These are phyloP conservation scores for Nelumbo lutea DNA, from an alignment of 164 flowering plant genomes.

Conservation along the genomic window DNA sequence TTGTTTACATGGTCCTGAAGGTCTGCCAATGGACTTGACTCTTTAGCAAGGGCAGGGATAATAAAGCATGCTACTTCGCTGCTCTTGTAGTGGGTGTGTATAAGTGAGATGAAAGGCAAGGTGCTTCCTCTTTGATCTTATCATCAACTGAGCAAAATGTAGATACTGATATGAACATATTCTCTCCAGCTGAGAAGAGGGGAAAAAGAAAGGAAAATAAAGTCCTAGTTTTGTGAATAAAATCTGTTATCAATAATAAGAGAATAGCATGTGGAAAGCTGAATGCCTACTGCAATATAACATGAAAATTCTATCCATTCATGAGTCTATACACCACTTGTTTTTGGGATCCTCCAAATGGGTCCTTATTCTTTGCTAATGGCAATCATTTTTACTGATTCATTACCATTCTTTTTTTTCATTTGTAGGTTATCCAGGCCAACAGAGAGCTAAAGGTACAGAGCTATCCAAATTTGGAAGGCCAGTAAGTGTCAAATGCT, in stretches of 20 bases:
- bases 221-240: no score
- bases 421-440: constrained; percentile 65
- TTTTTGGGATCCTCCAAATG: not conserved
- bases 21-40: no score
- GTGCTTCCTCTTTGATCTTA: not conserved
- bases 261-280: no score
- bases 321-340: no score
- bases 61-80: not conserved
- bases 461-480: constrained; percentile 78
- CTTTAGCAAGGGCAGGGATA: no score
- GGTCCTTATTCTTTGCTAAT: not conserved
- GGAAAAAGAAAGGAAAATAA: no score
- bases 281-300: no score
- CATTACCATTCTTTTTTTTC: constrained; percentile 10
- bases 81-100: not conserved
- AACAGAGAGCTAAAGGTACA: constrained; percentile 65
- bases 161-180: no score
- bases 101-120: not conserved
- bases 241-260: no score
- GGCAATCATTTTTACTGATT: not conserved
- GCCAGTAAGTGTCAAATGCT: constrained; percentile 51
- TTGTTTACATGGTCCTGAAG: no score
- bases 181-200: no score
- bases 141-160: not conserved
- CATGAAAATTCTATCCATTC: no score